phyloP scores from a whole-genome alignment of 1,139 yeast genomes.

The Pichia sp. region DNA sequence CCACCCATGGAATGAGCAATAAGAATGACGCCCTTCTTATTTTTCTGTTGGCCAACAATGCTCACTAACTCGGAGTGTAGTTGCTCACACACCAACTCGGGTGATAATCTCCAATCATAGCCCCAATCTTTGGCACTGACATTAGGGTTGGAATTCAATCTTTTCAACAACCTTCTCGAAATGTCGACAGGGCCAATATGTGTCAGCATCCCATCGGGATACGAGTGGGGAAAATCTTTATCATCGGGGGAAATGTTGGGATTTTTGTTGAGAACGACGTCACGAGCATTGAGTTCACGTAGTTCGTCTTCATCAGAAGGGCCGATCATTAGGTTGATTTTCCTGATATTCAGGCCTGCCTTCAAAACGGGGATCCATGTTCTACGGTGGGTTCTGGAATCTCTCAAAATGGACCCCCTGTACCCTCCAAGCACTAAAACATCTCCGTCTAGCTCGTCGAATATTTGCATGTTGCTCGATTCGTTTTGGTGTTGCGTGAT shows the following conservation, averaged over 20 bases:
- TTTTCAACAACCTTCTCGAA: constrained; percentile 56
- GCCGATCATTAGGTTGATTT: constrained; percentile 67
- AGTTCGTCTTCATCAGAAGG: constrained; percentile 62
- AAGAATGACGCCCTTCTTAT: constrained; percentile 52
- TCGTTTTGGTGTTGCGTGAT: constrained; percentile 12
- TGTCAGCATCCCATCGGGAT: constrained; percentile 74
- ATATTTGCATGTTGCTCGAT: constrained; percentile 35
- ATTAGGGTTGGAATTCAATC: constrained; percentile 52
- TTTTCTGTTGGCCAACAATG: constrained; percentile 31
- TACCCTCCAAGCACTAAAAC: constrained; percentile 82
- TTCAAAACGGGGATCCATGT: constrained; percentile 80
- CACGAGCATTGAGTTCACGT: constrained; percentile 26
- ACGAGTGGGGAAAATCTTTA: constrained; percentile 39
- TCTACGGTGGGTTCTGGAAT: constrained; percentile 56
- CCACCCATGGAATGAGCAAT: constrained; percentile 97
- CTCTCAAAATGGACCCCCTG: constrained; percentile 78
- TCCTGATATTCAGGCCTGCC: constrained; percentile 74
- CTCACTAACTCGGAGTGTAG: constrained; percentile 45
- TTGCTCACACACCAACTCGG: constrained; percentile 50
- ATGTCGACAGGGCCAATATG: constrained; percentile 89
- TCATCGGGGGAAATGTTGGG: constrained; percentile 29
- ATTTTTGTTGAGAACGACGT: constrained; percentile 7
- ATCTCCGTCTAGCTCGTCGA: constrained; percentile 64
- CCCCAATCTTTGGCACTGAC: constrained; percentile 72
- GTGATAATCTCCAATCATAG: constrained; percentile 85